Evolutionary conservation across 345 rosid genomes (phyloP).

Genomic region (Mallotus nudiflorus): DNA sequence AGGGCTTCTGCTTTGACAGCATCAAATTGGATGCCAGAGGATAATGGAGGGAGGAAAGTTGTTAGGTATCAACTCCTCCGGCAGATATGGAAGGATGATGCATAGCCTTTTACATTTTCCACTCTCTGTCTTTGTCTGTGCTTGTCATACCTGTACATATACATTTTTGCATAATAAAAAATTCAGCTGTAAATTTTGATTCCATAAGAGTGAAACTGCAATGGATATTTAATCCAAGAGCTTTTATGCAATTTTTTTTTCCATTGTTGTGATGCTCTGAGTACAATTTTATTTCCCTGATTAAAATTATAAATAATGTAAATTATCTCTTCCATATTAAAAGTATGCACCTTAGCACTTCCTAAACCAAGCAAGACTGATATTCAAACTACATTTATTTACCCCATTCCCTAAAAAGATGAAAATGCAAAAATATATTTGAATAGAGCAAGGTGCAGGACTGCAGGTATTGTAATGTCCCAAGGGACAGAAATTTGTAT

Average conservation of each 20-base stretch:
- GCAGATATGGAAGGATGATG: constrained; percentile 66
- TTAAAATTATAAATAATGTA: too few species aligned
- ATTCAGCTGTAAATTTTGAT: constrained; percentile 13
- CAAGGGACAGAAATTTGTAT: too few species aligned
- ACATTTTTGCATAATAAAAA: too few species aligned
- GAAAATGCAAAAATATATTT: too few species aligned
- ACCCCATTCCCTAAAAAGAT: too few species aligned
- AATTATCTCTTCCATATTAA: too few species aligned
- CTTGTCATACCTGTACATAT: neutral
- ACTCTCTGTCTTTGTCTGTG: neutral
- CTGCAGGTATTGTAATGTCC: too few species aligned
- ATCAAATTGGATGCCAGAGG: constrained; percentile 13
- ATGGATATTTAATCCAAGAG: too few species aligned
- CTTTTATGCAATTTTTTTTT: neutral
- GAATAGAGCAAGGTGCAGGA: too few species aligned
- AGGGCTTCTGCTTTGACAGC: constrained; percentile 19
- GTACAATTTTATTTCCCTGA: too few species aligned
- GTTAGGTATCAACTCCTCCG: constrained; percentile 48
- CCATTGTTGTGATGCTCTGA: neutral
- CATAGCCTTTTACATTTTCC: constrained; percentile 21
- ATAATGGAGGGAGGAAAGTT: constrained; percentile 20
- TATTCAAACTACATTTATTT: too few species aligned
- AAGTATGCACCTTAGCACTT: neutral
- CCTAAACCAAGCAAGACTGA: too few species aligned
- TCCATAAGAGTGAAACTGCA: neutral